Evolutionary conservation across 257 asterid genomes (phyloP).

Genomic region (Leonotis leonurus): DNA sequence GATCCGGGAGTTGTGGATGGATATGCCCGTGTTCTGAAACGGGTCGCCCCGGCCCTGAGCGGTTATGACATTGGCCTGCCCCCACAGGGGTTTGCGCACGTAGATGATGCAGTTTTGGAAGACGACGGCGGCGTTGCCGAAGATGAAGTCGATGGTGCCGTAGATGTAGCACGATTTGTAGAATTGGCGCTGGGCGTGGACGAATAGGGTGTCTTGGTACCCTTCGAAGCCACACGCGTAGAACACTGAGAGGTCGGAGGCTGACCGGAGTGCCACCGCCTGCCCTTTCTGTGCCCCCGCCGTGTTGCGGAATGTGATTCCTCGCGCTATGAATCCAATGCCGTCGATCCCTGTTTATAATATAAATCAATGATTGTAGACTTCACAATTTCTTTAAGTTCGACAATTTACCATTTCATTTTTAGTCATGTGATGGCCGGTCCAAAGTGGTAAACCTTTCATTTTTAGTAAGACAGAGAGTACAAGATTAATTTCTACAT

Average conservation of each 20-base stretch:
- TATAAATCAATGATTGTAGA: too few species aligned
- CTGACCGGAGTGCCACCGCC: constrained; percentile 89
- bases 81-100: constrained; percentile 60
- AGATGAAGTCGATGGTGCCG: constrained; percentile 83
- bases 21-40: constrained; percentile 79
- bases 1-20: constrained; percentile 63
- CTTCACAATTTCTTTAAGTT: too few species aligned
- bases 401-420: too few species aligned
- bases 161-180: constrained; percentile 68
- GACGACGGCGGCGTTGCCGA: constrained; percentile 85
- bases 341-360: constrained; percentile 85
- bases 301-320: constrained; percentile 76
- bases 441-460: too few species aligned
- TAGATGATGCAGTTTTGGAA: constrained; percentile 70
- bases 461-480: too few species aligned
- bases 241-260: constrained; percentile 86
- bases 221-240: constrained; percentile 72
- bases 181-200: constrained; percentile 89
- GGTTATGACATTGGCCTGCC: constrained; percentile 69
- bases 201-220: constrained; percentile 85
- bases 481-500: too few species aligned
- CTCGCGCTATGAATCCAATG: constrained; percentile 76
- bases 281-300: constrained; percentile 76
- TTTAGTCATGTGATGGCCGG: too few species aligned
- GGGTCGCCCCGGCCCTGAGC: constrained; percentile 92